phyloP scores from a whole-genome alignment of 495 filamentous ascomycete genomes.

The Hapsidospora chrysogenum region DNA sequence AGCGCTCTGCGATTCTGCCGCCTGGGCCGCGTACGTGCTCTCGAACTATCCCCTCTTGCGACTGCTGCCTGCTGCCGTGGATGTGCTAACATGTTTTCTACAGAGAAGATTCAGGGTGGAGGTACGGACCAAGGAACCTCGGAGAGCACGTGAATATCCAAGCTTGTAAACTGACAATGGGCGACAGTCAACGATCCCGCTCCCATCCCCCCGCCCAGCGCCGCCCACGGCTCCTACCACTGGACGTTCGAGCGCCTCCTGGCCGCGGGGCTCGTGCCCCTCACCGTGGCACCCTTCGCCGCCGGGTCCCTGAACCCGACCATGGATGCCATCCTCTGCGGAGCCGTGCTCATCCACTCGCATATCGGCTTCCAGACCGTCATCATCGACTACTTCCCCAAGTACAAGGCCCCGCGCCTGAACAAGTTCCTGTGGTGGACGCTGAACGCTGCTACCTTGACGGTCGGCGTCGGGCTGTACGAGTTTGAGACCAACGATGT shows the following conservation, averaged over 20 bases:
- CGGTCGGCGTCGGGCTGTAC: constrained; percentile 79
- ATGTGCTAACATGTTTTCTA: constrained; percentile 12
- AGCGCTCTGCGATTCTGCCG: constrained; percentile 45
- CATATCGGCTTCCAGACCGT: constrained; percentile 84
- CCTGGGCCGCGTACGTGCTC: constrained; percentile 35
- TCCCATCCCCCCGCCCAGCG: constrained; percentile 49
- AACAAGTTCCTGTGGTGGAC: constrained; percentile 52
- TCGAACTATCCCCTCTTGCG: too few species aligned
- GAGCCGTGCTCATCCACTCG: constrained; percentile 72
- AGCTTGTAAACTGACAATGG: not conserved
- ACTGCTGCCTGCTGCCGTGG: too few species aligned
- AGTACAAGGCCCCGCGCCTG: constrained; percentile 46
- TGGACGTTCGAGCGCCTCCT: constrained; percentile 90
- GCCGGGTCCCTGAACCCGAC: constrained; percentile 78
- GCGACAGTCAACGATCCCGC: constrained; percentile 70
- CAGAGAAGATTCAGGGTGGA: constrained; percentile 64
- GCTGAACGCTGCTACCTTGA: constrained; percentile 58
- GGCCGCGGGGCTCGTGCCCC: constrained; percentile 56
- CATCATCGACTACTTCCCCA: constrained; percentile 84
- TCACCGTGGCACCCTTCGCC: constrained; percentile 83
- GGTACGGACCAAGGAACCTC: constrained; percentile 33
- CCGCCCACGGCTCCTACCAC: constrained; percentile 86
- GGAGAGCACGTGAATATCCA: constrained; percentile 2
- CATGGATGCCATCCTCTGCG: constrained; percentile 73
- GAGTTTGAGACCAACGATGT: constrained; percentile 99